Base-by-base conservation (phyloP, 257 asterid genomes). In the Capsicum pubescens region DNA sequence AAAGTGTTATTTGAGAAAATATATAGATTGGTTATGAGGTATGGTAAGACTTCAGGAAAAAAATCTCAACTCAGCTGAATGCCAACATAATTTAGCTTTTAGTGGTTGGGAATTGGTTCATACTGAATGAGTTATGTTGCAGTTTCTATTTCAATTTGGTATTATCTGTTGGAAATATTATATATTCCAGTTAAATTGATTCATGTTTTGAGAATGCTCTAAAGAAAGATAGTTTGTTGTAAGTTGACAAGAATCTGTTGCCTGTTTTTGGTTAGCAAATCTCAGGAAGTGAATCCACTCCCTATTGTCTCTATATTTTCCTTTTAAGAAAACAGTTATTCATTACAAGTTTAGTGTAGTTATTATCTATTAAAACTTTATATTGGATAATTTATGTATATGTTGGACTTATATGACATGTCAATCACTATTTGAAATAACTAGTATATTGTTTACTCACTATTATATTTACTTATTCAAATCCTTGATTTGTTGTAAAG, bases 171-270 rank as follows among this genome's bases (percentile, higher is more conserved):
- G 63, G 17, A 0, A 79, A 21, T 64, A 36, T 8, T 17, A 12
- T 17, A 12, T 17, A n/a, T 26, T 54, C 50, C 32, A 36, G 26
- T 63, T 39, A 46, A 39, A 93, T 94, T 67, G 48, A 83, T 68
- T 91, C 92, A 8, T 91, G 92, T 14, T 94, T 93, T 36, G 86
- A 83, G 87, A 88, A 48, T 64, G 97, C 98, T n/a, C 88, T 94
- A 17, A 80, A 88, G 82, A 87, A 68, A 54, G 98, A 97, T 15
- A 97, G 97, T 16, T 85, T 94, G 81, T 9, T 88, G 50, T 94
- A 89, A 85, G 54, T 39, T 8, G 63, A 26, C 61, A 26, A 44
- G n/a, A 82, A 50, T 17, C 77, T 6, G 42, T 9, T 60, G 16
- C 36, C 21, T 13, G 63, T 26, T 26, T 26, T 82, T 82, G 36